Evolutionary conservation across 306 rosid genomes (phyloP), one percentile per base, ranked within the genome.

Genomic region (Mimosa pudica): DNA sequence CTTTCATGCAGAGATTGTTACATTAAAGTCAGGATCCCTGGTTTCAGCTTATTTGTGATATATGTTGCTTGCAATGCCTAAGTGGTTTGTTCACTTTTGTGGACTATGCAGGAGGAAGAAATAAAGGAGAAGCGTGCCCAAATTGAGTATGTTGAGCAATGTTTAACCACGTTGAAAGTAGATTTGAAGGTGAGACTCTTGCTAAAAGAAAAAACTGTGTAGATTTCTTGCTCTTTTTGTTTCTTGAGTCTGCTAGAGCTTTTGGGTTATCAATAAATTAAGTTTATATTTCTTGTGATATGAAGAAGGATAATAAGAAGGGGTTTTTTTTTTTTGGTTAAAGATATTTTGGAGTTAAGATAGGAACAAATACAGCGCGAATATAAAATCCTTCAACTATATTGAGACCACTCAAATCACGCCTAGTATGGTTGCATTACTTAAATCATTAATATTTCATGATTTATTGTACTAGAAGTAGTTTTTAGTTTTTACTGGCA

Each of bases 61-160:
- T 71, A 8, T 58, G 48, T 75, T 71, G 54, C 47, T 16, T 57
- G 73, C 20, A 17, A 74, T 75, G 48, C 49, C 17, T 55, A 54
- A 35, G 67, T 88, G 64, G 86, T 64, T 64, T 35, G 3, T 64
- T 64, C 4, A 1, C 44, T 44, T 35, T 16, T 35, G 24, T 10
- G 36, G 20, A 13, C 45, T 35, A 14, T 64, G 70, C 70, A 64
- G 70, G 70, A 35, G 8, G 70, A 64, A 10, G 70, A 14, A 64
- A 64, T 64, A 64, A 64, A 35, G 2, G 46, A 64, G 20, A 64
- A 64, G 70, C 42, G 46, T 64, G 46, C 70, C 46, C 14, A 64
- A 33, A 64, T 64, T 64, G 70, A 64, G 70, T 4, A 64, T 64
- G 20, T 14, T 64, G 70, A 64, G 46, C 70, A 64, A 46, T 36